phyloP scores from a whole-genome alignment of 495 filamentous ascomycete genomes.

The Daldinia childiae region DNA sequence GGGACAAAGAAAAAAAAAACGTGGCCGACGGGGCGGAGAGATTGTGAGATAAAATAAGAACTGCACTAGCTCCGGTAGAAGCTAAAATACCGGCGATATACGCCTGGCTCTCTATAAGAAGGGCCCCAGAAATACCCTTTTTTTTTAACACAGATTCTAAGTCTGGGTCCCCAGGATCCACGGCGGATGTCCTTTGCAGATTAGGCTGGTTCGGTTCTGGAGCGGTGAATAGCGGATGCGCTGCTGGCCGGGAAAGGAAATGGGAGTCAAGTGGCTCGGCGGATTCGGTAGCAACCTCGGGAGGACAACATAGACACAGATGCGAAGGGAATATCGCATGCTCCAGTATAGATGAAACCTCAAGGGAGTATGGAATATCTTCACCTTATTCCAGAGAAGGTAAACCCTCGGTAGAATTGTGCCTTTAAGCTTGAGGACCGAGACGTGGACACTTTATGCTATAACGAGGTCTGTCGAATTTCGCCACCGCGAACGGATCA shows the following conservation, averaged over 20 bases:
- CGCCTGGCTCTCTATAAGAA: conserved; percentile 28
- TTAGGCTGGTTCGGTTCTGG: conserved; percentile 35
- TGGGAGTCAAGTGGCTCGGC: conserved; percentile 40
- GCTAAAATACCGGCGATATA: conserved; percentile 29
- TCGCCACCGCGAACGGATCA: conserved; percentile 29
- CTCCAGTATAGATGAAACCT: conserved; percentile 37
- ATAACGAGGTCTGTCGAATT: conserved; percentile 21
- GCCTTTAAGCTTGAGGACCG: conserved; percentile 22
- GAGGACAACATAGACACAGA: conserved; percentile 38
- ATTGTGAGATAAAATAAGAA: conserved; percentile 36
- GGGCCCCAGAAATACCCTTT: conserved; percentile 29
- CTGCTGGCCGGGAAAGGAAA: conserved; percentile 41
- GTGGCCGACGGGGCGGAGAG: conserved; percentile 29
- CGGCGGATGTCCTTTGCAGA: conserved; percentile 37
- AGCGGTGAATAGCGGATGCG: conserved; percentile 40
- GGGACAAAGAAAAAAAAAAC: conserved; percentile 32
- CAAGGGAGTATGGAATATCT: conserved; percentile 35
- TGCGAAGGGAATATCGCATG: conserved; percentile 41
- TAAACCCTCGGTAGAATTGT: conserved; percentile 18
- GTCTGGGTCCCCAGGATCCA: conserved; percentile 37
- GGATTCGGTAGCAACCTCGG: conserved; percentile 40
- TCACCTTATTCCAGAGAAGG: conserved; percentile 31
- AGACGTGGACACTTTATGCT: conserved; percentile 37
- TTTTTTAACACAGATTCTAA: conserved; percentile 37
- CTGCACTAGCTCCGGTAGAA: conserved; percentile 34